Conservation (phyloP, 2,329 filamentous ascomycete species). For the Incumbomyces lentus region DNA sequence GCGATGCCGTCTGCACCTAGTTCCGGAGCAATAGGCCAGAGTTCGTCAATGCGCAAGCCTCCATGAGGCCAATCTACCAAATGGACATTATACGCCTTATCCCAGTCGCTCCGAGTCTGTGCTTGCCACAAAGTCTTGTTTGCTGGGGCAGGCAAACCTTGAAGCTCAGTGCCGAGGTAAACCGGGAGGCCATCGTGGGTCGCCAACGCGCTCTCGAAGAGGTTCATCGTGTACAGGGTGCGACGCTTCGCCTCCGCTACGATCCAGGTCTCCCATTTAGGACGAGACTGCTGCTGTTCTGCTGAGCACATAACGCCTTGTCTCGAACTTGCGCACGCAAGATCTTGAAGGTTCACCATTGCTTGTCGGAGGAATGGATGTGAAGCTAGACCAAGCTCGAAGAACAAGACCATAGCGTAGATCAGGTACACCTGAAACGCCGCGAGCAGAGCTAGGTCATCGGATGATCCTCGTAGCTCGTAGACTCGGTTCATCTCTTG, state of each 20-base stretch:
- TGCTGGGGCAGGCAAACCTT: slow-evolving; percentile 34
- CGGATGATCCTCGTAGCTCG: slow-evolving; percentile 16
- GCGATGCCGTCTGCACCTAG: slow-evolving; percentile 24
- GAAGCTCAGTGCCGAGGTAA: slow-evolving; percentile 42
- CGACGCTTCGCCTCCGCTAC: slow-evolving; percentile 44
- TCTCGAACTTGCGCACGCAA: slow-evolving; percentile 34
- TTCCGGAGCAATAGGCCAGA: slow-evolving; percentile 36
- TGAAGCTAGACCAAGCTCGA: slow-evolving; percentile 23
- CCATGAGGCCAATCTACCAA: slow-evolving; percentile 35
- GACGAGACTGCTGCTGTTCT: slow-evolving; percentile 31
- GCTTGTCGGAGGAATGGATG: slow-evolving; percentile 30
- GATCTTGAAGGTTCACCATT: slow-evolving; percentile 42
- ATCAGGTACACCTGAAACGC: slow-evolving; percentile 46
- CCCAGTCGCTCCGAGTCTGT: slow-evolving; percentile 31
- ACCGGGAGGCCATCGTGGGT: slow-evolving; percentile 35
- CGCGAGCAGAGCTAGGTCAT: slow-evolving; percentile 29
- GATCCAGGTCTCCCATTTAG: slow-evolving; percentile 46
- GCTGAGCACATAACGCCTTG: slow-evolving; percentile 36
- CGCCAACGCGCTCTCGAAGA: slow-evolving; percentile 43
- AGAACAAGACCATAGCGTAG: slow-evolving; percentile 43
- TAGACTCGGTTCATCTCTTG: slow-evolving; percentile 34
- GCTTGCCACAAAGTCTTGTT: slow-evolving; percentile 37
- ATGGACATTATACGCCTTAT: slow-evolving; percentile 33
- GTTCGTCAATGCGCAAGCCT: slow-evolving; percentile 38
- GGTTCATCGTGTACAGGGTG: slow-evolving; percentile 42